Base-by-base conservation (phyloP, 2,329 filamentous ascomycete genomes). In the Alternaria rosae region DNA sequence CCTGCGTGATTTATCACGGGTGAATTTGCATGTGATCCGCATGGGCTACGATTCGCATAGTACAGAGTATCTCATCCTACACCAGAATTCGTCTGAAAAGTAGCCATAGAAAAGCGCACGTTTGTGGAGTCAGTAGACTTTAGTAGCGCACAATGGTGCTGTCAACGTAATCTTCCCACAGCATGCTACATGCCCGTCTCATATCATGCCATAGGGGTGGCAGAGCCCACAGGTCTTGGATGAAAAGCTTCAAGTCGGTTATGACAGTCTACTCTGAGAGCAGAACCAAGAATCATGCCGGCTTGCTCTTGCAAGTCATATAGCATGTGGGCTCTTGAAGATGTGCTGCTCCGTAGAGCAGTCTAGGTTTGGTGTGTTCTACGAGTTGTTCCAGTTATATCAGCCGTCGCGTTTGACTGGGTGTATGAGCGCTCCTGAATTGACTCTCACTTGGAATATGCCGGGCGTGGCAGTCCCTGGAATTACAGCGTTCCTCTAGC, bases 11-110 rank as follows among this genome's bases (percentile, higher is more conserved):
- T 17, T 17, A 8, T 30, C 13, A 23, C 42, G 6, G 6, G 35
- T 11, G n/a, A 42, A 15, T 54, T 54, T 43, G 42, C 56, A 59
- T 59, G 56, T 59, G 50, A 59, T 28, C 38, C 38, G 20, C 15
- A 30, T 17, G 12, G 45, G 43, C 21, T 3, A 43, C 6, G 28
- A 21, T 4, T 35, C 8, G 41, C 25, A 42, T 23, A 1, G 38
- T 8, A 42, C 13, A n/a, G 38, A 11, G 13, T 10, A 15, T 45
- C n/a, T 45, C 43, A 45, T 45, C 15, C n/a, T 15, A 15, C 13
- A 15, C 9, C 17, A 44, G 20, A 23, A 15, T 3, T 15, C 12
- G 15, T 15, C 21, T 25, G 21, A 44, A 5, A 44, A 3, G 1
- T 6, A 15, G 42, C 35, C 0, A 38, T 38, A 9, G 35, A 17